Conservation (phyloP, 2,329 filamentous ascomycete species). For the Phaeosphaeriaceae sp. region DNA sequence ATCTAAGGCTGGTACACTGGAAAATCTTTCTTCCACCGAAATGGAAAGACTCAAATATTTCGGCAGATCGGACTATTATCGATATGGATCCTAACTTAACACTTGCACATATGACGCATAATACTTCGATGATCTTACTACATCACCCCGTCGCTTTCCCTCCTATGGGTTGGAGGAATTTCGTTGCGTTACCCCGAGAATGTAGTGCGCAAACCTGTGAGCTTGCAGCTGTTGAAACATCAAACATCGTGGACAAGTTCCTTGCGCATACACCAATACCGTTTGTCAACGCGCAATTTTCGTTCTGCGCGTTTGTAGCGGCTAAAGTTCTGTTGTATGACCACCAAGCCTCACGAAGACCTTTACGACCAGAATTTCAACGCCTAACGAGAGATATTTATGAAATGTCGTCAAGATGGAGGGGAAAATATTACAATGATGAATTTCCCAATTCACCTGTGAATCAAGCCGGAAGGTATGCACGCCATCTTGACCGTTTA, state of each 20-base stretch:
- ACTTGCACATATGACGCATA: conserved; percentile 43
- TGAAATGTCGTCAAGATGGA: conserved; percentile 40
- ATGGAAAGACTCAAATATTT: conserved; percentile 45
- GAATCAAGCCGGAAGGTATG: conserved; percentile 38
- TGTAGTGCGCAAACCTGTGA: conserved; percentile 44
- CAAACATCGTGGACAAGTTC: conserved; percentile 44
- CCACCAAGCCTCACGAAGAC: conserved; percentile 22
- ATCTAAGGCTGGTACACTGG: conserved; percentile 43
- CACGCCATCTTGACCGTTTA: conserved; percentile 31
- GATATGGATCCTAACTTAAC: conserved; percentile 46
- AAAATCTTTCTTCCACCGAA: conserved; percentile 42
- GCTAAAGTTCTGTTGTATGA: conserved; percentile 42
- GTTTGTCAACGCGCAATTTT: conserved; percentile 44
- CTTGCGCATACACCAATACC: conserved; percentile 35
- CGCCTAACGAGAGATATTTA: conserved; percentile 30
- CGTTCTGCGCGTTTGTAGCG: conserved; percentile 42
- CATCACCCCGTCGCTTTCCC: conserved; percentile 43
- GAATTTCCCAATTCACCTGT: not conserved
- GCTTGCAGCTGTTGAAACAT: conserved; percentile 40
- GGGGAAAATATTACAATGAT: not conserved
- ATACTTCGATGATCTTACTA: conserved; percentile 45
- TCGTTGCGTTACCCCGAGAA: conserved; percentile 39
- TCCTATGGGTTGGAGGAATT: conserved; percentile 38
- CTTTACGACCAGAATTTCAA: conserved; percentile 34
- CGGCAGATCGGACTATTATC: conserved; percentile 30